Conservation (phyloP, 768 basidiomycete species). For the Russula sp. region DNA sequence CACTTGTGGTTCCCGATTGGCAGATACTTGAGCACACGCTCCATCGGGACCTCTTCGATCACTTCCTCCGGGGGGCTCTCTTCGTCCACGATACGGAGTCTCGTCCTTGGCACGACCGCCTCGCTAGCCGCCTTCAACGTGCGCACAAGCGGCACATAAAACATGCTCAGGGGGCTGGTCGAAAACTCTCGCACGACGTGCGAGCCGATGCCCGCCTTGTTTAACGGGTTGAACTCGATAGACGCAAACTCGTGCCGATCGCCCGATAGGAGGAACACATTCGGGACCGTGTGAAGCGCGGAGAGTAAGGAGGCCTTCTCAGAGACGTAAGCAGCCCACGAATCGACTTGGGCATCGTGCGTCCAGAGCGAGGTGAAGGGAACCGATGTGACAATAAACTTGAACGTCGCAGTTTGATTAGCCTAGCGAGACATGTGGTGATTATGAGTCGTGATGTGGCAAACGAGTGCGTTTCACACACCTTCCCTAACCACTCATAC, state of each 20-base stretch:
- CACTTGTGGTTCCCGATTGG: constrained; percentile 63
- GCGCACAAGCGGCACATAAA: constrained; percentile 53
- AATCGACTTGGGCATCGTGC: constrained; percentile 52
- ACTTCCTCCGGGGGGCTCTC: constrained; percentile 22
- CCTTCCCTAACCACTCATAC: constrained; percentile 54
- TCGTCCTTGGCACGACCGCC: constrained; percentile 34
- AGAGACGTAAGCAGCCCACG: constrained; percentile 57
- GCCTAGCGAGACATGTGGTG: constrained; percentile 32
- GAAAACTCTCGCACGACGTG: constrained; percentile 55
- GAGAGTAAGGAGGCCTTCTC: constrained; percentile 55
- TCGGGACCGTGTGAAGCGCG: constrained; percentile 57
- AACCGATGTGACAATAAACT: constrained; percentile 68
- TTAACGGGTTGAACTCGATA: constrained; percentile 46
- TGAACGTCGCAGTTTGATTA: constrained; percentile 66
- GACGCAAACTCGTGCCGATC: constrained; percentile 78
- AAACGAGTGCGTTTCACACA: constrained; percentile 21
- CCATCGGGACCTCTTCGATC: constrained; percentile 40
- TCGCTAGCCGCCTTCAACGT: constrained; percentile 44
- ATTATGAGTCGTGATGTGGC: neutral
- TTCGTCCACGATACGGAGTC: constrained; percentile 23
- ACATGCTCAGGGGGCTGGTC: constrained; percentile 63
- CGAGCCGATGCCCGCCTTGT: constrained; percentile 21
- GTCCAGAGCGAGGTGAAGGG: constrained; percentile 72
- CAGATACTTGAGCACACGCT: constrained; percentile 52
- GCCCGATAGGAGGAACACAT: constrained; percentile 61